Evolutionary conservation across 306 rosid genomes (phyloP).

Genomic region (Fagus sylvatica): DNA sequence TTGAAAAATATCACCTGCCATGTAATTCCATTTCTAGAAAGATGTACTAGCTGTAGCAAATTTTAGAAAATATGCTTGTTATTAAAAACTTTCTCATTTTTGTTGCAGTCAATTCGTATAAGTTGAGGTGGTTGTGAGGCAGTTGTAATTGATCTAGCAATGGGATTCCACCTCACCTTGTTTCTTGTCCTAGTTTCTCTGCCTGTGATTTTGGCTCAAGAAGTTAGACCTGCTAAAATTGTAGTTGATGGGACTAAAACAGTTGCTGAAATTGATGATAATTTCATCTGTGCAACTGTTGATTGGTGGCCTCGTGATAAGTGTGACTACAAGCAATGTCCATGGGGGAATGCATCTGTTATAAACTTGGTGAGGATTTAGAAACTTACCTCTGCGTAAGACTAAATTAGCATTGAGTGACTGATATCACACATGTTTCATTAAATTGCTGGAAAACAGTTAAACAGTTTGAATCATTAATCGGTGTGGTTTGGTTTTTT

Average conservation of each 20-base stretch:
- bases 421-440: constrained; percentile 11
- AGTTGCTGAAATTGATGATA: constrained; percentile 63
- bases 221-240: constrained; percentile 41
- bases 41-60: neutral
- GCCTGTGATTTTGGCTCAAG: constrained; percentile 46
- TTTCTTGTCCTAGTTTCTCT: constrained; percentile 57
- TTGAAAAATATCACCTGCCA: neutral
- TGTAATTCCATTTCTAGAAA: constrained; percentile 20
- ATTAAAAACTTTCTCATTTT: constrained; percentile 10
- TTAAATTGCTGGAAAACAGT: constrained; percentile 17
- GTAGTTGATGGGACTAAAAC: constrained; percentile 53
- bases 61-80: constrained; percentile 22
- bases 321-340: constrained; percentile 81
- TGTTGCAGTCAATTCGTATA: constrained; percentile 37
- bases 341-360: constrained; percentile 80
- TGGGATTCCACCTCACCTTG: constrained; percentile 53
- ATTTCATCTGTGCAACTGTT: constrained; percentile 88
- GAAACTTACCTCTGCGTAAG: constrained; percentile 15
- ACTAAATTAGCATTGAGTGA: constrained; percentile 12
- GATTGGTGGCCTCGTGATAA: constrained; percentile 99
- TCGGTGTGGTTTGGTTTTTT: constrained; percentile 38
- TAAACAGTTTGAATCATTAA: constrained; percentile 20
- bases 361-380: constrained; percentile 59
- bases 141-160: constrained; percentile 32
- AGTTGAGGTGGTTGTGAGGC: constrained; percentile 30